A percentile compares a stretch with the other conserved stretches of the same genome.
Conservation (phyloP, 2,329 filamentous ascomycete genomes). For the Aspergillus novofumigatus region DNA sequence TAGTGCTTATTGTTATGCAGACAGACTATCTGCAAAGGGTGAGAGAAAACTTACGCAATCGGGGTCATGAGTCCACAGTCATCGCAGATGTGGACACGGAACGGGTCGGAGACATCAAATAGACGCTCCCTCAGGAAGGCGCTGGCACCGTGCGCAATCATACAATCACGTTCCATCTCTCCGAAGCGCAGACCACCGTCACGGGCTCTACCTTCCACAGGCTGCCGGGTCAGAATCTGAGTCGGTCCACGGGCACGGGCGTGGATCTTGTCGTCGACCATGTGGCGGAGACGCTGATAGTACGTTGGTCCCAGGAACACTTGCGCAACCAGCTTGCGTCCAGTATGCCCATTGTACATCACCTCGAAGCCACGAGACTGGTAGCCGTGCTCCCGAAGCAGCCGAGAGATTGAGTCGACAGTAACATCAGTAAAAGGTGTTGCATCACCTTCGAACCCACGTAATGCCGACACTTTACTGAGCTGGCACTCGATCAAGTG, state of each 20-base stretch:
- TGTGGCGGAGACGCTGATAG: slow-evolving; percentile 96
- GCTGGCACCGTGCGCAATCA: slow-evolving; percentile 98
- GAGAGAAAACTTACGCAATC: slow-evolving; percentile 72
- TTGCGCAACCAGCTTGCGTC: slow-evolving; percentile 86
- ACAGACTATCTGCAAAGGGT: not conserved
- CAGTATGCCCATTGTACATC: slow-evolving; percentile 98
- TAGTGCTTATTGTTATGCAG: slow-evolving; percentile 15
- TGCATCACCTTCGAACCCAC: slow-evolving; percentile 93
- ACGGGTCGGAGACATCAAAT: slow-evolving; percentile 96
- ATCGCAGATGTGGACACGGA: slow-evolving; percentile 96
- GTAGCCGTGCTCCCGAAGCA: slow-evolving; percentile 85
- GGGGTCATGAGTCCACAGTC: slow-evolving; percentile 99
- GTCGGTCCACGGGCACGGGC: slow-evolving; percentile 95
- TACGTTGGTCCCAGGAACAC: slow-evolving; percentile 97
- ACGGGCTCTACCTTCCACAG: slow-evolving; percentile 94
- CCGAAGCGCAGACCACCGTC: slow-evolving; percentile 98
- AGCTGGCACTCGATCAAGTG: slow-evolving; percentile 99
- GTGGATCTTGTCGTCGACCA: slow-evolving; percentile 99
- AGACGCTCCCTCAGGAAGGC: slow-evolving; percentile 96
- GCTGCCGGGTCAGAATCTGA: slow-evolving; percentile 94
- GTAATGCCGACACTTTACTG: slow-evolving; percentile 89
- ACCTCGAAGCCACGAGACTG: slow-evolving; percentile 96
- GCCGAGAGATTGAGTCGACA: slow-evolving; percentile 82
- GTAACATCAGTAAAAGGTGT: slow-evolving; percentile 98
- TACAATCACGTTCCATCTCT: slow-evolving; percentile 99